Base-by-base conservation (phyloP, 163 green algal genomes). In the Scenedesmus sp. region DNA sequence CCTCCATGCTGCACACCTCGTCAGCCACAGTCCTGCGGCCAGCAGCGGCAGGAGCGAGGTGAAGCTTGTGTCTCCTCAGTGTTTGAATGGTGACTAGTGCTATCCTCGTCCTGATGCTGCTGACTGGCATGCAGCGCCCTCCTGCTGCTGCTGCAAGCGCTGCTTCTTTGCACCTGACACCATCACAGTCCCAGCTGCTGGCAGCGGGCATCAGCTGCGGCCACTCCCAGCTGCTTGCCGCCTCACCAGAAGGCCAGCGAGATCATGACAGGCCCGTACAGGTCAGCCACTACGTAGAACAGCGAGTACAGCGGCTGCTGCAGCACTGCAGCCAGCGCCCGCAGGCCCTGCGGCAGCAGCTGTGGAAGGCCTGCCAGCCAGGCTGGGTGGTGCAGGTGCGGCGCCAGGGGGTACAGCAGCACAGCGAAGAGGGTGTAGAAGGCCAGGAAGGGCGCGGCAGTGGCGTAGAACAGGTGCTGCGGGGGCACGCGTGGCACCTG, bases 191-290 rank as follows among this genome's bases (percentile, higher is more conserved):
- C 34, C 34, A 66, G 8, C 59, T 15, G 59, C 10, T 66, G 8
- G 10, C 59, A 66, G 59, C 1, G 59, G 16, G 67, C 67, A n/a
- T 9, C 67, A 46, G 62, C 62, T 95, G 95, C 94, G 34, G 0
- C 34, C 34, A 46, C 34, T 46, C 34, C 34, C 34, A 46, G 34
- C 34, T 46, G 34, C 34, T 98, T 98, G 92, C 96, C 20, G 7
- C 7, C 81, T 86, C 54, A 86, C 81, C 81, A 86, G 52, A 86
- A 86, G 20, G 81, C 81, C 12, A 86, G 20, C 6, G 81, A 64
- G 46, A 86, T 86, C 46, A 86, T 66, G 52, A 64, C 46, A 5
- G 81, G 81, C 13, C 81, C 81, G 15, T 18, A 86, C 81, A 86
- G 81, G 52, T 86, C 81, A 67, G 13, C 46, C 3, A 26, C 81